A percentile compares a stretch with the other conserved stretches of the same genome.
Conservation (phyloP, 352 stramenopile genomes). For the Globisporangium nunn region DNA sequence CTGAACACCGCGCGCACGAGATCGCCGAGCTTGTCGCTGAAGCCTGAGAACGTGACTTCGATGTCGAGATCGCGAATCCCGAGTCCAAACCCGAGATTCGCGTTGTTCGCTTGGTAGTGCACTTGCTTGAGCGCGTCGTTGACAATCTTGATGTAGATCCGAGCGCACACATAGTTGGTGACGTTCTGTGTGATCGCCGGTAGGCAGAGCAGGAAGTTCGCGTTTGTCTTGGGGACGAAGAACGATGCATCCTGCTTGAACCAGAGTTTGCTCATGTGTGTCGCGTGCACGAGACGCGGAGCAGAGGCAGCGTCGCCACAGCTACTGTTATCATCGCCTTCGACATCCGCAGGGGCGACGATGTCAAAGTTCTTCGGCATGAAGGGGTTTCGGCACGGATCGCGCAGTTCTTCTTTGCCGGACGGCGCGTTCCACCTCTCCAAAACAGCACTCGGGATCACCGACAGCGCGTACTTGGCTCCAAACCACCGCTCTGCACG, state of each 20-base stretch:
- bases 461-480: slow-evolving; percentile 33
- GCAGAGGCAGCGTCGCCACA: slow-evolving; percentile 8
- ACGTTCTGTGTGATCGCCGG: slow-evolving; percentile 37
- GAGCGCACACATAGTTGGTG: slow-evolving; percentile 40
- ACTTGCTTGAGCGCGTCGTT: slow-evolving; percentile 60
- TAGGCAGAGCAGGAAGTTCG: slow-evolving; percentile 55
- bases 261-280: slow-evolving; percentile 52
- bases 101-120: slow-evolving; percentile 53
- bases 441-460: slow-evolving; percentile 25
- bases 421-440: slow-evolving; percentile 15
- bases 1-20: slow-evolving; percentile 42
- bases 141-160: slow-evolving; percentile 64
- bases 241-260: slow-evolving; percentile 69
- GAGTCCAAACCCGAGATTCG: slow-evolving; percentile 48
- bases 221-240: slow-evolving; percentile 55
- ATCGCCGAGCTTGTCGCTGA: slow-evolving; percentile 58
- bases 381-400: slow-evolving; percentile 47
- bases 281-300: slow-evolving; percentile 28
- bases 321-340: neutral
- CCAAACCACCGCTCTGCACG: slow-evolving; percentile 52
- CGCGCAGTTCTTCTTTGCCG: slow-evolving; percentile 8
- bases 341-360: slow-evolving; percentile 14
- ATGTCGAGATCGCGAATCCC: slow-evolving; percentile 58
- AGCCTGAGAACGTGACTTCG: slow-evolving; percentile 58
- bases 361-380: slow-evolving; percentile 57